Conservation (phyloP, 2,329 filamentous ascomycete species). For the Arthrobotrys sphaeroides region DNA sequence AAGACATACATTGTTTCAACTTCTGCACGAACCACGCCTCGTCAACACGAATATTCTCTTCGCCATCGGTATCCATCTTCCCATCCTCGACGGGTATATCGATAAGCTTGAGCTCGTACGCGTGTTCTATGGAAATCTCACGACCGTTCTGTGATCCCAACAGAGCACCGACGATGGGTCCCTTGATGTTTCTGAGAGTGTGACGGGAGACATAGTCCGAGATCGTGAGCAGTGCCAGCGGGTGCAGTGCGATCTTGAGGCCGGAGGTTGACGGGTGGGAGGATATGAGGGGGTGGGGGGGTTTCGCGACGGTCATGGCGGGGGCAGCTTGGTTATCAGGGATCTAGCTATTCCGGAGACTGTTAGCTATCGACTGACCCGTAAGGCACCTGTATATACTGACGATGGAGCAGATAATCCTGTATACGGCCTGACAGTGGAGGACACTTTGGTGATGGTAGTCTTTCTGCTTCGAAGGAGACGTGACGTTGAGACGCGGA, state of each 20-base stretch:
- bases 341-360: too few species aligned
- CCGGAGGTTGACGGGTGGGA: constrained; percentile 70
- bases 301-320: constrained; percentile 94
- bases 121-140: constrained; percentile 89
- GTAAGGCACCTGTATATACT: too few species aligned
- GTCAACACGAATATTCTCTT: constrained; percentile 72
- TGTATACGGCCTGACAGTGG: not conserved
- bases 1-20: constrained; percentile 82
- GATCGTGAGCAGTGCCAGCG: constrained; percentile 92
- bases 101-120: constrained; percentile 79
- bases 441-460: not conserved
- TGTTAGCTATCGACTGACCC: too few species aligned
- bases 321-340: constrained; percentile 62
- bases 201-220: constrained; percentile 96
- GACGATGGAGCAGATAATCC: not conserved
- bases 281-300: constrained; percentile 68
- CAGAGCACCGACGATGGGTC: constrained; percentile 85
- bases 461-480: not conserved
- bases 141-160: constrained; percentile 90
- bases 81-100: constrained; percentile 56
- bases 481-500: constrained; percentile 6
- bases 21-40: constrained; percentile 77
- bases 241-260: constrained; percentile 85
- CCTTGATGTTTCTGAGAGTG: constrained; percentile 76
- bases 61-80: constrained; percentile 61